A percentile compares a stretch with the other conserved stretches of the same genome.
phyloP scores from a whole-genome alignment of 495 filamentous ascomycete species.

The Corynascus novoguineensis region DNA sequence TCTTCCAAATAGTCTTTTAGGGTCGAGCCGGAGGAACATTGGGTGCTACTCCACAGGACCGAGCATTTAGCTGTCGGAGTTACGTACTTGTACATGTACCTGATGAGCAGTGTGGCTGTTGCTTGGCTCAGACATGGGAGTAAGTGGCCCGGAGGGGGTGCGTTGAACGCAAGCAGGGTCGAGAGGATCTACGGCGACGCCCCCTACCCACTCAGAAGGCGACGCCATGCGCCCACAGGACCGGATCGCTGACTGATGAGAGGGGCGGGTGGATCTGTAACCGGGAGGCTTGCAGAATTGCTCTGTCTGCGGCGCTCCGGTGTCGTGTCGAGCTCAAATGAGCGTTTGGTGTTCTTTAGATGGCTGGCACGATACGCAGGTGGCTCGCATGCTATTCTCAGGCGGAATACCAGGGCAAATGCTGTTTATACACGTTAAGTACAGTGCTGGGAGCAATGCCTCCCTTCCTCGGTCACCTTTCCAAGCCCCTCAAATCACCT shows the following conservation, averaged over 20 bases:
- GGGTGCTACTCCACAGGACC: slow-evolving; percentile 25
- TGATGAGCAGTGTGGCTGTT: too few species aligned
- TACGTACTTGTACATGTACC: slow-evolving; percentile 28
- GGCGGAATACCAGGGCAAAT: too few species aligned
- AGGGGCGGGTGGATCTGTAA: slow-evolving; percentile 23
- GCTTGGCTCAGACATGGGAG: slow-evolving; percentile 28
- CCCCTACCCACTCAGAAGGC: slow-evolving; percentile 17
- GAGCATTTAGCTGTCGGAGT: slow-evolving; percentile 18
- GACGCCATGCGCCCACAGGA: slow-evolving; percentile 19
- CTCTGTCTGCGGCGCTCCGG: slow-evolving; percentile 10
- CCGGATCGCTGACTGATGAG: slow-evolving; percentile 24
- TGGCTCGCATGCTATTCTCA: too few species aligned
- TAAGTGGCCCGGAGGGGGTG: too few species aligned
- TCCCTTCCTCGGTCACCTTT: neutral
- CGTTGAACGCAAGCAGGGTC: slow-evolving; percentile 13
- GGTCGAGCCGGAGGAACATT: slow-evolving; percentile 18
- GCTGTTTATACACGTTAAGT: neutral
- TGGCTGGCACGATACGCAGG: too few species aligned
- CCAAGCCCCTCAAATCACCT: neutral
- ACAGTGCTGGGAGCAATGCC: neutral
- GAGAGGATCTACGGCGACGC: slow-evolving; percentile 28
- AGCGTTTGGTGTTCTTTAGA: neutral
- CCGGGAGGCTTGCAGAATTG: slow-evolving; percentile 20
- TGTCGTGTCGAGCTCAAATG: neutral
- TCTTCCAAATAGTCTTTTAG: slow-evolving; percentile 21